Evolutionary conservation across 2,329 filamentous ascomycete genomes (phyloP).

Genomic region (Fusarium gaditjirri): DNA sequence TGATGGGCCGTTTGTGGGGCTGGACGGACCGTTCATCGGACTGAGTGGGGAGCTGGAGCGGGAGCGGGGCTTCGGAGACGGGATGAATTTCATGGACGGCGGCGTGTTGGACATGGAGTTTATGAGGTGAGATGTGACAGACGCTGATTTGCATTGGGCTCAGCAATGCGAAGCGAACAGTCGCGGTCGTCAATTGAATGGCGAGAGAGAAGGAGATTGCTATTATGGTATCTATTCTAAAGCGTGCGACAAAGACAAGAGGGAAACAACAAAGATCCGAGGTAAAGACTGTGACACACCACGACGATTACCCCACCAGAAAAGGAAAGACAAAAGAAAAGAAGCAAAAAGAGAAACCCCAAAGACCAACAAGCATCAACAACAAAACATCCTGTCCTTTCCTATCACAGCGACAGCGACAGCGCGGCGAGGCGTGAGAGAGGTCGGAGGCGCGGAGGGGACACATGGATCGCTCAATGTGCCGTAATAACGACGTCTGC

Average conservation of each 20-base stretch:
- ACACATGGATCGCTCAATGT: not conserved
- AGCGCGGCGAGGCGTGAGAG: not conserved
- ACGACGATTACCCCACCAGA: not conserved
- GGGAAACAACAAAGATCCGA: not conserved
- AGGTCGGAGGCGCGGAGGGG: not conserved
- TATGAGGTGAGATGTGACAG: not conserved
- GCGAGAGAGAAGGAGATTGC: not conserved
- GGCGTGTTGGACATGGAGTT: slow-evolving; percentile 9
- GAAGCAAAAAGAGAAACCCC: not conserved
- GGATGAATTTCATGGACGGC: not conserved
- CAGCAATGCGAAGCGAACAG: not conserved
- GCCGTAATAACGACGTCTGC: too few relatives aligned
- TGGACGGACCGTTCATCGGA: slow-evolving; percentile 20
- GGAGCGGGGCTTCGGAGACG: not conserved
- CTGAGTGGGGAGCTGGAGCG: slow-evolving; percentile 9
- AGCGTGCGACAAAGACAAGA: not conserved
- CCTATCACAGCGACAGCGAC: not conserved
- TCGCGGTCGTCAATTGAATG: not conserved
- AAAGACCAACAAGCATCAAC: not conserved
- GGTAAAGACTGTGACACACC: not conserved
- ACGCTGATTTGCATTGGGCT: accelerated
- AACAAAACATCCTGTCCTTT: not conserved
- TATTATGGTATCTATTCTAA: not conserved
- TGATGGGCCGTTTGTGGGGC: slow-evolving; percentile 17
- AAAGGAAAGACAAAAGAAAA: not conserved